Base-by-base conservation (phyloP, 1,284 basidiomycete species). In the Trichosporon coremiiforme region DNA sequence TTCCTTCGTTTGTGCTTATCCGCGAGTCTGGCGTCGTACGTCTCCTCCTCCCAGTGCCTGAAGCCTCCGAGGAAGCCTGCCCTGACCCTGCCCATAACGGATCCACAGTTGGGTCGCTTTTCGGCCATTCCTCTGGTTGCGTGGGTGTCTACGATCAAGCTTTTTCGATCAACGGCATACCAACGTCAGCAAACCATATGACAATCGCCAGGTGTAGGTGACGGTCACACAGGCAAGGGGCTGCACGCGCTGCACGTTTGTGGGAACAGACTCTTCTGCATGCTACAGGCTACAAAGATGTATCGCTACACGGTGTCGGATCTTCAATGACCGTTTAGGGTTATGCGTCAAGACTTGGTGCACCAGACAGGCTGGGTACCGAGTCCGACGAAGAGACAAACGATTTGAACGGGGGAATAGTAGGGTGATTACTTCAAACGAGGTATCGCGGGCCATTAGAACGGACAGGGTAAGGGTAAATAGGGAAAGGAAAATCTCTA, bases 271-370 rank as follows among this genome's bases (percentile, higher is more conserved):
- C 10, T 33, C 68, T 31, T 41, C 63, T 68, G 67, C 67, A 65
- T 67, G 67, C 57, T 70, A 70, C 70, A 70, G 66, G 70, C 70
- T 70, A 70, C 70, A 70, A 25, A 55, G 35, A 70, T 70, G 69
- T 70, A 70, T 68, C 70, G 70, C 70, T 70, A 70, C 70, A 70
- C 60, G 29, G 36, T 13, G 50, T 17, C 6, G 50, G 31, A 22
- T 22, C 63, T 20, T 35, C 31, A 33, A 36, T 47, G 36, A 36
- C 65, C 67, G 33, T 20, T 64, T 33, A n/a, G 33, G 22, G 25
- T 25, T 35, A 36, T 45, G 25, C 22, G 64, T 47, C 22, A 38
- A 25, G 15, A 5, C 29, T 8, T 8, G 17, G 64, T 6, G 22
- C 35, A 57, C 20, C 22, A 33, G 10, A 4, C 31, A 62, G 2